These are phyloP conservation scores for Pluteus cervinus DNA, from an alignment of 768 basidiomycete species.

Conservation along the genomic window DNA sequence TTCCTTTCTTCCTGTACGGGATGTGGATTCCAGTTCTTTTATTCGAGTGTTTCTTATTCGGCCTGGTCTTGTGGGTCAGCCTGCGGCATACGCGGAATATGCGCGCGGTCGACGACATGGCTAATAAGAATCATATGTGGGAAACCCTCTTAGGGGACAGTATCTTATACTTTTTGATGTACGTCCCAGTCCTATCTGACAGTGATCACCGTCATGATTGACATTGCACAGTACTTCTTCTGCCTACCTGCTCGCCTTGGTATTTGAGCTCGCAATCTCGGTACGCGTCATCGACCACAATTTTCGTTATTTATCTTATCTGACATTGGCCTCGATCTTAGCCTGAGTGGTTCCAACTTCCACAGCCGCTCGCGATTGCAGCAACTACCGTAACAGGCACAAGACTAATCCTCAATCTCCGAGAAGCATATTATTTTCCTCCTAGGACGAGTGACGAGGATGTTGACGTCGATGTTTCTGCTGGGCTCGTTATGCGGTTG, in stretches of 20 bases:
- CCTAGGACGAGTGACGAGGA: neutral
- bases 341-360: constrained; percentile 17
- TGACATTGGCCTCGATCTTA: constrained; percentile 3
- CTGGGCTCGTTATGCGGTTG: too few species aligned
- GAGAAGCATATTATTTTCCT: constrained; percentile 18
- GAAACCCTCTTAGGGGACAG: constrained; percentile 18
- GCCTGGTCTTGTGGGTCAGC: constrained; percentile 13
- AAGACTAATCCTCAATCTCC: constrained; percentile 21
- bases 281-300: neutral
- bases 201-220: too few species aligned
- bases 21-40: constrained; percentile 19
- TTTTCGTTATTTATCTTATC: neutral
- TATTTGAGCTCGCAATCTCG: neutral
- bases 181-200: constrained; percentile 6
- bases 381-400: constrained; percentile 19
- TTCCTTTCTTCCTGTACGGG: constrained; percentile 12
- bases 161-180: constrained; percentile 21
- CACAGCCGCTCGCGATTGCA: constrained; percentile 16
- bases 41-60: constrained; percentile 16
- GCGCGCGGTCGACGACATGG: constrained; percentile 1
- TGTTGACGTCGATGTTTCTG: too few species aligned
- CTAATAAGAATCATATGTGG: constrained; percentile 12
- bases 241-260: constrained; percentile 12
- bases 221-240: constrained; percentile 15
- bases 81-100: constrained; percentile 9